Evolutionary conservation across 495 filamentous ascomycete genomes (phyloP).

Genomic region (Lepidopterella palustris): DNA sequence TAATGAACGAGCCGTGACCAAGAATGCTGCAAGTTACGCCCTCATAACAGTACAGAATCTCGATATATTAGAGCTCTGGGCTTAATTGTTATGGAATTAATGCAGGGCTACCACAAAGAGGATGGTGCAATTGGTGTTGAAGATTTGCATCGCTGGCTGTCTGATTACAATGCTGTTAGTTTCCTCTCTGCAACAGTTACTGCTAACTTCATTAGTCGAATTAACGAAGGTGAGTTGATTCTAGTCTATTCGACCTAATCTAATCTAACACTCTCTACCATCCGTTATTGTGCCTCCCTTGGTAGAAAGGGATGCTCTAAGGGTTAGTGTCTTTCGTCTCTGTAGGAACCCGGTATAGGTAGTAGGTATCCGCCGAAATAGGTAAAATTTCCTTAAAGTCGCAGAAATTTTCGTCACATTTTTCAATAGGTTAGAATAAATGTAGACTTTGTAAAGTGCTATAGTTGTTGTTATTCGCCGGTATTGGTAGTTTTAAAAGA

Average conservation of each 20-base stretch:
- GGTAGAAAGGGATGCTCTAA: neutral
- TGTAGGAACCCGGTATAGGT: neutral
- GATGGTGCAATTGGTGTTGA: constrained; percentile 35
- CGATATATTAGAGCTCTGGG: constrained; percentile 26
- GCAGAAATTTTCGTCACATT: no score
- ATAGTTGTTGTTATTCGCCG: no score
- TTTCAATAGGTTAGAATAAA: no score
- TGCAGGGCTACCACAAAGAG: constrained; percentile 39
- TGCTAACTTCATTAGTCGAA: constrained; percentile 22
- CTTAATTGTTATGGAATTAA: constrained; percentile 35
- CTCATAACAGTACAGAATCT: neutral
- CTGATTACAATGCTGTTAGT: constrained; percentile 28
- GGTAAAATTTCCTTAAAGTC: no score
- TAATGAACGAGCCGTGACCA: neutral
- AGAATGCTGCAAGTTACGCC: neutral
- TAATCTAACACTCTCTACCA: constrained; percentile 15
- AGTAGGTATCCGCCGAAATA: neutral
- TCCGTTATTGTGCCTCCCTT: constrained; percentile 12
- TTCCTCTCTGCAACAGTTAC: constrained; percentile 30
- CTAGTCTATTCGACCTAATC: neutral
- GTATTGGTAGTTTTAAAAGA: no score
- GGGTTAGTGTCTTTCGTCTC: constrained; percentile 1
- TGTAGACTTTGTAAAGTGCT: no score
- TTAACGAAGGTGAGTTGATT: constrained; percentile 26
- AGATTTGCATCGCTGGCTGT: constrained; percentile 33